These are phyloP conservation scores for Gillenia trifoliata DNA, from an alignment of 306 rosid genomes.

Conservation along the genomic window DNA sequence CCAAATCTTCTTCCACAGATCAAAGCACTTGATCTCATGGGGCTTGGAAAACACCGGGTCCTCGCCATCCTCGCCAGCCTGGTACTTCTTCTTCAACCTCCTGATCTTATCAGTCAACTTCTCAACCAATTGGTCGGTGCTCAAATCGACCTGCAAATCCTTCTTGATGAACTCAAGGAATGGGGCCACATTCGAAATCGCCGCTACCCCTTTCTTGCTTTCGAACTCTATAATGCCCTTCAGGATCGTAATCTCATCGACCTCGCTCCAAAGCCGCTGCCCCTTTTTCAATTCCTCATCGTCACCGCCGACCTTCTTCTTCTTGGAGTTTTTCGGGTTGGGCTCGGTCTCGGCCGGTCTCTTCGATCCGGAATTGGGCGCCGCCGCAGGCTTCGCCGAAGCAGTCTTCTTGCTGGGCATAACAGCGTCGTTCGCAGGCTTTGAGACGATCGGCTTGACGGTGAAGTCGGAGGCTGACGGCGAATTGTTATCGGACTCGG, in stretches of 20 bases:
- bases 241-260: slow-evolving; percentile 38
- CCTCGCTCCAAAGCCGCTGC: slow-evolving; percentile 40
- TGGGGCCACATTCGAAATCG: slow-evolving; percentile 24
- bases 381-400: not conserved
- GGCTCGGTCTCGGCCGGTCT: slow-evolving; percentile 14
- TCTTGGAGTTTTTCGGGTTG: slow-evolving; percentile 22
- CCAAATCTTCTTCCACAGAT: slow-evolving; percentile 41
- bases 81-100: slow-evolving; percentile 47
- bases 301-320: slow-evolving; percentile 26
- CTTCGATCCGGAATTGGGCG: slow-evolving; percentile 16
- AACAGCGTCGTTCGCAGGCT: slow-evolving; percentile 16
- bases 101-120: slow-evolving; percentile 36
- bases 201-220: slow-evolving; percentile 26
- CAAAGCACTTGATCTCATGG: slow-evolving; percentile 25
- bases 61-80: slow-evolving; percentile 25
- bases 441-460: slow-evolving; percentile 38
- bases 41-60: slow-evolving; percentile 32
- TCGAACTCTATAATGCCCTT: slow-evolving; percentile 45
- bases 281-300: slow-evolving; percentile 38
- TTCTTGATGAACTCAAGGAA: slow-evolving; percentile 39
- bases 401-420: slow-evolving; percentile 14
- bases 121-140: not conserved
- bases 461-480: slow-evolving; percentile 47
- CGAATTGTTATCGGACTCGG: slow-evolving; percentile 38
- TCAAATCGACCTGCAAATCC: slow-evolving; percentile 27